Conservation (phyloP, 805 yeast species). For the Blastobotrys robertii region DNA sequence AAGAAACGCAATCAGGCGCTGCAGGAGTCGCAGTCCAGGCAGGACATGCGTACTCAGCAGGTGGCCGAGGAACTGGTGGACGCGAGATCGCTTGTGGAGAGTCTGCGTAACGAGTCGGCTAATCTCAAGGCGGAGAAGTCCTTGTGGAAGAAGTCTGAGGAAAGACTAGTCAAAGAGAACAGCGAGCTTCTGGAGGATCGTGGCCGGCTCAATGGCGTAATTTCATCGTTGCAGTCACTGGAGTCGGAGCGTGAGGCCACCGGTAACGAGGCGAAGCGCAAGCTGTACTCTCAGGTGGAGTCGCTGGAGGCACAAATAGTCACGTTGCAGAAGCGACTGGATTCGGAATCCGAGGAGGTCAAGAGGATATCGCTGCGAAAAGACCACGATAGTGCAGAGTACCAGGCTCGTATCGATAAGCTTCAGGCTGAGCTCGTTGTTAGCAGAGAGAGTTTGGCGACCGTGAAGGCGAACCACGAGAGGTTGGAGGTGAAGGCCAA, state of each 20-base stretch:
- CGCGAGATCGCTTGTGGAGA: constrained; percentile 37
- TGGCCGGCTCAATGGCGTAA: constrained; percentile 43
- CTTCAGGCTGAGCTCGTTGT: constrained; percentile 37
- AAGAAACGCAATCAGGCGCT: constrained; percentile 31
- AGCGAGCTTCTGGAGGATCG: constrained; percentile 48
- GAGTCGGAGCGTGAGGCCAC: constrained; percentile 52
- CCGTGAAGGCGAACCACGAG: constrained; percentile 33
- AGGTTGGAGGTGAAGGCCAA: constrained; percentile 32
- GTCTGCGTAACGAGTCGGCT: constrained; percentile 36
- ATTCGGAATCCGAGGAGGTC: constrained; percentile 41
- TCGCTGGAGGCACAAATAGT: constrained; percentile 40
- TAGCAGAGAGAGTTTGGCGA: constrained; percentile 34
- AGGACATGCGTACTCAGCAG: constrained; percentile 40
- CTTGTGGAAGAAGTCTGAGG: constrained; percentile 39
- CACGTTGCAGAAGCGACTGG: constrained; percentile 36
- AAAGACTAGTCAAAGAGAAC: constrained; percentile 44
- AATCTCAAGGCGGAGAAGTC: constrained; percentile 47
- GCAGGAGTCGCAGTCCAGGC: constrained; percentile 36
- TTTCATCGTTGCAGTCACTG: constrained; percentile 50
- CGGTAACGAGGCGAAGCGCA: constrained; percentile 38
- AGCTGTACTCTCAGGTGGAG: constrained; percentile 41
- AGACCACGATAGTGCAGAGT: constrained; percentile 47
- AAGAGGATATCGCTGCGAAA: constrained; percentile 41
- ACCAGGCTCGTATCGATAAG: constrained; percentile 52
- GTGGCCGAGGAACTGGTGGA: constrained; percentile 48